These are phyloP conservation scores for Ascodesmis nigricans DNA, from an alignment of 495 filamentous ascomycete species.

Conservation along the genomic window DNA sequence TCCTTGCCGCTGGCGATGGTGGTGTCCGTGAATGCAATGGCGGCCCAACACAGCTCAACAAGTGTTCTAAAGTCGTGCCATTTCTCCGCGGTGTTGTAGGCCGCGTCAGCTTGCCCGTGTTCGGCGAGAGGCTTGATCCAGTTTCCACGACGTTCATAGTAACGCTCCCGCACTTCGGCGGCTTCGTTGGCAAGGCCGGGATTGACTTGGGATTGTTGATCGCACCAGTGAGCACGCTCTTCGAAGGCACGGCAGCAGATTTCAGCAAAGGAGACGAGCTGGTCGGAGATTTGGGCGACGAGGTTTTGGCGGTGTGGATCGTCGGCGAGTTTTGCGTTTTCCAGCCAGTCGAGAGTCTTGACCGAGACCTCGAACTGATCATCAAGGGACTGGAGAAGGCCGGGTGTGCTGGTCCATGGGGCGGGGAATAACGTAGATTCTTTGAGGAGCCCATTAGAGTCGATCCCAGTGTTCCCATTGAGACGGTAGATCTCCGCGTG, in stretches of 20 bases:
- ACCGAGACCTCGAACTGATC: constrained; percentile 11
- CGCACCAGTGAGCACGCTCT: constrained; percentile 41
- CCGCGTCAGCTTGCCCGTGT: constrained; percentile 45
- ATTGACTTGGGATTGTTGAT: constrained; percentile 26
- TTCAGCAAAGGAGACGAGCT: constrained; percentile 17
- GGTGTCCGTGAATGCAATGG: constrained; percentile 14
- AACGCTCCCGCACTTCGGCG: constrained; percentile 28
- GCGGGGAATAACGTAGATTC: constrained; percentile 10
- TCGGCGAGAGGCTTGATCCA: constrained; percentile 41
- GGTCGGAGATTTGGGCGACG: constrained; percentile 9
- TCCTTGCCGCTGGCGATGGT: constrained; percentile 19
- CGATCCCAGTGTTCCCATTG: constrained; percentile 26
- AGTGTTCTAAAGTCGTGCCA: constrained; percentile 47
- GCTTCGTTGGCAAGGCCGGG: constrained; percentile 29
- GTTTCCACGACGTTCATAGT: constrained; percentile 32
- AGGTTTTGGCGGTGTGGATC: constrained; percentile 10
- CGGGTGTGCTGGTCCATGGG: constrained; percentile 17
- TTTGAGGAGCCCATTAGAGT: constrained; percentile 46
- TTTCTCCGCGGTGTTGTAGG: constrained; percentile 49
- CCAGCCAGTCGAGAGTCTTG: constrained; percentile 8
- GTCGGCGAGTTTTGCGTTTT: constrained; percentile 4
- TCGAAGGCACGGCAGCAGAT: constrained; percentile 36
- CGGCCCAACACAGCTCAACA: constrained; percentile 30
- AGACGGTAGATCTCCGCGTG: constrained; percentile 51
- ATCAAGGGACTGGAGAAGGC: constrained; percentile 14